A percentile compares a stretch with the other conserved stretches of the same genome.
Evolutionary conservation across 2,329 filamentous ascomycete genomes (phyloP).

Genomic region (Fusarium xylarioides): DNA sequence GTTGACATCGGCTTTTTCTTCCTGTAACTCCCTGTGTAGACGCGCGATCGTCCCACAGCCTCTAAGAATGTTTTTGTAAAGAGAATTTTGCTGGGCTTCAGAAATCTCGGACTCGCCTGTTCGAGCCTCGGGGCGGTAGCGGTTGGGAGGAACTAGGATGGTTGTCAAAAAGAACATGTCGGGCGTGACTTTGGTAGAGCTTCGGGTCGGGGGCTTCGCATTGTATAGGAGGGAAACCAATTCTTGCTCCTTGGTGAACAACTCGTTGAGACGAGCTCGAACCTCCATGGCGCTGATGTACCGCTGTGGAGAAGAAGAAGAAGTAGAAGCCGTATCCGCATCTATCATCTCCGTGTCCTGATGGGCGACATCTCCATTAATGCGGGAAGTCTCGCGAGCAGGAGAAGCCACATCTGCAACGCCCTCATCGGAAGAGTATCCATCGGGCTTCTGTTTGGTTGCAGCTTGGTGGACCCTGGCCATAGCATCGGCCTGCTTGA

Average conservation of each 20-base stretch:
- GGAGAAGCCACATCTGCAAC: constrained; percentile 71
- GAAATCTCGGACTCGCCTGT: constrained; percentile 83
- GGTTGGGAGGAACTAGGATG: constrained; percentile 90
- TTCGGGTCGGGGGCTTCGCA: constrained; percentile 71
- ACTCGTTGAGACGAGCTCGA: constrained; percentile 75
- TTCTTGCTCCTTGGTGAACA: constrained; percentile 90
- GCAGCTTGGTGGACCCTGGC: constrained; percentile 51
- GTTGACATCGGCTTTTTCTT: constrained; percentile 62
- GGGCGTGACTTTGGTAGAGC: constrained; percentile 66
- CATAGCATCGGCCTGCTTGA: constrained; percentile 77
- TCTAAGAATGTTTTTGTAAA: constrained; percentile 86
- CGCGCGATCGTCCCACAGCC: constrained; percentile 77
- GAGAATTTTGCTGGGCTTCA: constrained; percentile 86
- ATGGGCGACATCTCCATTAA: constrained; percentile 60
- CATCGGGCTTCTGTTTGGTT: constrained; percentile 53
- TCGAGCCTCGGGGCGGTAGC: constrained; percentile 85
- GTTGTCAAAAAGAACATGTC: constrained; percentile 96
- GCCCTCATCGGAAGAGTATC: constrained; percentile 70
- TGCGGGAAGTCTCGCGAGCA: constrained; percentile 46
- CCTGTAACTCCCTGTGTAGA: constrained; percentile 66
- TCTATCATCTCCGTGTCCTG: constrained; percentile 49
- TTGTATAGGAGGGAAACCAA: constrained; percentile 87
- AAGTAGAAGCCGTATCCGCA: constrained; percentile 37
- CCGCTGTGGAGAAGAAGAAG: constrained; percentile 60
- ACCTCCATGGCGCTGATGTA: constrained; percentile 89